A percentile compares a stretch with the other conserved stretches of the same genome.
These are phyloP conservation scores for Neonectria faginata DNA, from an alignment of 2,329 filamentous ascomycete genomes.

Conservation along the genomic window DNA sequence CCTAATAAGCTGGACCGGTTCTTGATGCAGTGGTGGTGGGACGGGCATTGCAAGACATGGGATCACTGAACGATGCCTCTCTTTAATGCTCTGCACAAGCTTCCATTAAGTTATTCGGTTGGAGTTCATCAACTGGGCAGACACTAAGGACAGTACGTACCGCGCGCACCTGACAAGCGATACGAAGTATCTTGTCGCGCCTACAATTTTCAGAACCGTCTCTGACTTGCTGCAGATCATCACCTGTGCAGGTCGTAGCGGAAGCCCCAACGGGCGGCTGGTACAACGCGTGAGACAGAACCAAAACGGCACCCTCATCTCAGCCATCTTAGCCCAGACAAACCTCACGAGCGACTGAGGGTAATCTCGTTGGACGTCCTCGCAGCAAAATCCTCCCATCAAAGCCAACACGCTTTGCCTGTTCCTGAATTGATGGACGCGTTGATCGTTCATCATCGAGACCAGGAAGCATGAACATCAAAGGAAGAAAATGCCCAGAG, in stretches of 20 bases:
- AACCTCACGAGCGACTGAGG: conserved; percentile 15
- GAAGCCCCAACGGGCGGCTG: conserved; percentile 15
- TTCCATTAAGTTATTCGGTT: background rate
- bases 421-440: background rate
- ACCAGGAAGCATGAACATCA: conserved; percentile 14
- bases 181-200: background rate
- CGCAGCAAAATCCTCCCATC: conserved; percentile 9
- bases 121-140: background rate
- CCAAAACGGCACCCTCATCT: conserved; percentile 13
- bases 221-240: conserved; percentile 23
- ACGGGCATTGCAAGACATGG: background rate
- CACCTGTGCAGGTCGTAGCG: conserved; percentile 14
- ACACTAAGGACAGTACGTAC: conserved; percentile 14
- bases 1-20: conserved; percentile 12
- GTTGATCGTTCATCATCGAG: background rate
- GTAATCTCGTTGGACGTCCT: conserved; percentile 16
- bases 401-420: background rate
- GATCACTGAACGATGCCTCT: background rate
- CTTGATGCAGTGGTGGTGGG: conserved; percentile 8
- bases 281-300: conserved; percentile 22
- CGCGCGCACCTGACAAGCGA: background rate
- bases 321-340: background rate
- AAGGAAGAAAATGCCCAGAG: conserved; percentile 16
- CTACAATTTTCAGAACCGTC: conserved; percentile 6
- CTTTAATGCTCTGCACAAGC: background rate